Evolutionary conservation across 177 flowering plant genomes (phyloP).

Genomic region (Telopea speciosissima): DNA sequence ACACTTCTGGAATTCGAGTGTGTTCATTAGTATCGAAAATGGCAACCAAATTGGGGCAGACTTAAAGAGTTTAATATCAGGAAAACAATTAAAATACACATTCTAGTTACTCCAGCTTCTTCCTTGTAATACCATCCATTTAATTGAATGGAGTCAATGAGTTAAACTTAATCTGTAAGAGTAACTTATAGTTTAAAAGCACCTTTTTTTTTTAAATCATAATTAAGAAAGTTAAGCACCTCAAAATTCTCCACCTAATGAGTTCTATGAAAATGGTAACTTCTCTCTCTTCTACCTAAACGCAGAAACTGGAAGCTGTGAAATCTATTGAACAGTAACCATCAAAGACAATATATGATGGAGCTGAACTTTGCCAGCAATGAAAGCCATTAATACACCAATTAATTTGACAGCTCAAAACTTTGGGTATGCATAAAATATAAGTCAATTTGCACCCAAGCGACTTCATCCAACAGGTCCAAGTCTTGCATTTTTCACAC

Average conservation of each 20-base stretch:
- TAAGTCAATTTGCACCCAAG: background rate
- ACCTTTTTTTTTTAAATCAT: too few species aligned
- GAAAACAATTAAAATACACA: background rate
- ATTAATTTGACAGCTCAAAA: too few species aligned
- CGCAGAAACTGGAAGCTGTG: background rate
- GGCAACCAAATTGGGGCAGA: background rate
- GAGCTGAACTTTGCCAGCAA: background rate
- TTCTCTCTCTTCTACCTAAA: background rate
- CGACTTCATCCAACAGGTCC: background rate
- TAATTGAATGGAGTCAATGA: too few species aligned
- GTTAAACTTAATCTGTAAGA: too few species aligned
- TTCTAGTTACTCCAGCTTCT: background rate
- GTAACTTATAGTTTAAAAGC: too few species aligned
- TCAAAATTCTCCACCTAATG: background rate
- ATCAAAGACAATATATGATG: background rate
- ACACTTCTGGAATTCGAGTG: background rate
- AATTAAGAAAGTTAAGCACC: background rate
- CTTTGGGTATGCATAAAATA: background rate
- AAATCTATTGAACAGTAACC: background rate
- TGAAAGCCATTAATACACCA: background rate
- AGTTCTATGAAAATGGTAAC: background rate
- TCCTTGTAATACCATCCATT: background rate
- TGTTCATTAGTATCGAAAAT: background rate
- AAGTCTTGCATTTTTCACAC: too few species aligned
- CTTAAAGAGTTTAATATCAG: background rate